Evolutionary conservation across 345 rosid species (phyloP).

Genomic region (Hibiscus tridactylites): DNA sequence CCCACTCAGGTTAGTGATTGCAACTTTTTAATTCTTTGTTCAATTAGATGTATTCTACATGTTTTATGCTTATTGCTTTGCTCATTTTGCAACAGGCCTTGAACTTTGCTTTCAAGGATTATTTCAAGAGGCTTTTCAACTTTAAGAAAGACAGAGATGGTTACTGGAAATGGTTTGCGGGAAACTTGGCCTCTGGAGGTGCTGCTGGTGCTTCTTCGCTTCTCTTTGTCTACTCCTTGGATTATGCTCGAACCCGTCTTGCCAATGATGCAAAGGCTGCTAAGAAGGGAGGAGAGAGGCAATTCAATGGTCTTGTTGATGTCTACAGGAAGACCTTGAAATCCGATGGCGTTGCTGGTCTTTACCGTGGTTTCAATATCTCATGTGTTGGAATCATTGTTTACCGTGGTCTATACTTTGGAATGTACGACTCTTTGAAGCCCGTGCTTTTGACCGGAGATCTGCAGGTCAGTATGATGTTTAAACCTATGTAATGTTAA

Average conservation of each 20-base stretch:
- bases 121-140: neutral
- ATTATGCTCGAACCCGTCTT: neutral
- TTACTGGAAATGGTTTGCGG: too few relatives aligned
- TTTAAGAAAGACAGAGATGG: too few relatives aligned
- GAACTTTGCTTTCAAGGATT: constrained; percentile 11
- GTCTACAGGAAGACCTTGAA: constrained; percentile 74
- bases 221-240: neutral
- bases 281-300: constrained; percentile 83
- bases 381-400: constrained; percentile 78
- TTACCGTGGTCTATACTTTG: constrained; percentile 85
- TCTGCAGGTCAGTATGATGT: constrained; percentile 37
- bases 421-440: constrained; percentile 80
- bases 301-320: constrained; percentile 69
- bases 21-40: neutral
- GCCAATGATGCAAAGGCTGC: constrained; percentile 84
- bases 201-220: neutral
- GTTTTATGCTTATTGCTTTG: neutral
- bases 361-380: constrained; percentile 85
- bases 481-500: neutral
- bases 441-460: constrained; percentile 60
- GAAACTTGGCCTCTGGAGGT: neutral
- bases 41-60: neutral
- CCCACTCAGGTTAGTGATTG: constrained; percentile 63
- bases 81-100: constrained; percentile 42
- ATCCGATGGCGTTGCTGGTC: constrained; percentile 78